Conservation (phyloP, 164 flowering plant species). For the Tetrastigma voinierianum region DNA sequence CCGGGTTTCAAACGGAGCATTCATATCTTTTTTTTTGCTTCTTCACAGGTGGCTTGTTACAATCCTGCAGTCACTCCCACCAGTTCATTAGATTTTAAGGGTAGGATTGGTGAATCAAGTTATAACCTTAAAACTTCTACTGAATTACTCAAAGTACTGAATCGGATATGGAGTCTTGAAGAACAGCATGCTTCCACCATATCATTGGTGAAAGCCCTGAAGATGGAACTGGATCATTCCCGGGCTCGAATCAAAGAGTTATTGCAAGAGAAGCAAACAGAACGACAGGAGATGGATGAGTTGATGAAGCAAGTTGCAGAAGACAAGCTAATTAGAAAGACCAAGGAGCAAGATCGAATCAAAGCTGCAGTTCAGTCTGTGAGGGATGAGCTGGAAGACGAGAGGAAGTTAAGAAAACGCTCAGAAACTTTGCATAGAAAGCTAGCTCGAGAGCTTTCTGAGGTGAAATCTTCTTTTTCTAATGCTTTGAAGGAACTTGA, state of each 20-base stretch:
- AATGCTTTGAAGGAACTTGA: constrained; percentile 59
- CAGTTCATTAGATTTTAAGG: constrained; percentile 51
- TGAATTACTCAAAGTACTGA: constrained; percentile 69
- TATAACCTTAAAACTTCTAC: constrained; percentile 69
- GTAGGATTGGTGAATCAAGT: constrained; percentile 39
- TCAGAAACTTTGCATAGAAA: constrained; percentile 71
- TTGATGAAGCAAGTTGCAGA: constrained; percentile 51
- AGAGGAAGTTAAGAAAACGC: constrained; percentile 62
- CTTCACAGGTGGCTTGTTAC: constrained; percentile 54
- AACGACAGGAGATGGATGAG: constrained; percentile 47
- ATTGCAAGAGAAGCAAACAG: constrained; percentile 47
- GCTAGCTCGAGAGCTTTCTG: constrained; percentile 61
- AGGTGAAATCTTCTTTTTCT: constrained; percentile 48
- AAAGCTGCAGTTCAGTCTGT: constrained; percentile 51
- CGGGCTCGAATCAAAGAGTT: constrained; percentile 46
- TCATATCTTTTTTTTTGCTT: constrained; percentile 2
- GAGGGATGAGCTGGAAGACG: constrained; percentile 64
- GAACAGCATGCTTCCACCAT: constrained; percentile 68
- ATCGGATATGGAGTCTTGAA: constrained; percentile 83
- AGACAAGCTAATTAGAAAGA: constrained; percentile 46
- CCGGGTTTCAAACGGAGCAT: no score
- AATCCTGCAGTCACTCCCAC: constrained; percentile 48
- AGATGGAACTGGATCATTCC: constrained; percentile 55
- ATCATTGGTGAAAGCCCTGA: constrained; percentile 58
- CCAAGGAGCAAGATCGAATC: constrained; percentile 49